Evolutionary conservation across 129 eudicot species (phyloP).

Genomic region (Centaurea solstitialis): DNA sequence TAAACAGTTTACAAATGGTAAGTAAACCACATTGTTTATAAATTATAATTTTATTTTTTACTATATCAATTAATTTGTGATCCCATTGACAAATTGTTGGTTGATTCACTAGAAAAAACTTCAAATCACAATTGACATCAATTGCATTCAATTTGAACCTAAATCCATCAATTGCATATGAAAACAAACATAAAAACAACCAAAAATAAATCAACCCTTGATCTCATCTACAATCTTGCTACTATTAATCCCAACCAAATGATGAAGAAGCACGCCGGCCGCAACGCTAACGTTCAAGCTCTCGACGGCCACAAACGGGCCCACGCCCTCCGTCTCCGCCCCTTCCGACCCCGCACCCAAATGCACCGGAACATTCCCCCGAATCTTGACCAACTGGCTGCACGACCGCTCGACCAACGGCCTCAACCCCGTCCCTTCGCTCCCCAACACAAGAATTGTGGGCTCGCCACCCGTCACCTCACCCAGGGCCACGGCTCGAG

Average conservation of each 20-base stretch:
- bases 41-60: too few relatives aligned
- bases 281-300: conserved; percentile 99
- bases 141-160: conserved; percentile 4
- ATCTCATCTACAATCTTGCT: conserved; percentile 8
- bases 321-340: conserved; percentile 48
- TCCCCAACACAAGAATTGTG: conserved; percentile 87
- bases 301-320: conserved; percentile 87
- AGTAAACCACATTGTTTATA: too few relatives aligned
- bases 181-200: conserved; percentile 8
- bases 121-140: conserved; percentile 13
- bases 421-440: conserved; percentile 94
- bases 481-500: conserved; percentile 60
- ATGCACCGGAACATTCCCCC: conserved; percentile 67
- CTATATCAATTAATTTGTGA: too few relatives aligned
- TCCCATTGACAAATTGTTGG: too few relatives aligned
- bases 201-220: conserved; percentile 4
- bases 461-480: conserved; percentile 68
- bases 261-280: conserved; percentile 93
- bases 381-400: conserved; percentile 65
- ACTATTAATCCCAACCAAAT: conserved; percentile 56
- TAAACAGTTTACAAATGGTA: too few relatives aligned
- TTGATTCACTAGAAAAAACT: too few relatives aligned
- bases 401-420: conserved; percentile 96
- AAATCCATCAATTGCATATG: conserved; percentile 1
- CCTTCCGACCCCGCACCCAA: conserved; percentile 53